These are phyloP conservation scores for Tanacetum coccineum DNA, from an alignment of 129 eudicot species.

Conservation along the genomic window DNA sequence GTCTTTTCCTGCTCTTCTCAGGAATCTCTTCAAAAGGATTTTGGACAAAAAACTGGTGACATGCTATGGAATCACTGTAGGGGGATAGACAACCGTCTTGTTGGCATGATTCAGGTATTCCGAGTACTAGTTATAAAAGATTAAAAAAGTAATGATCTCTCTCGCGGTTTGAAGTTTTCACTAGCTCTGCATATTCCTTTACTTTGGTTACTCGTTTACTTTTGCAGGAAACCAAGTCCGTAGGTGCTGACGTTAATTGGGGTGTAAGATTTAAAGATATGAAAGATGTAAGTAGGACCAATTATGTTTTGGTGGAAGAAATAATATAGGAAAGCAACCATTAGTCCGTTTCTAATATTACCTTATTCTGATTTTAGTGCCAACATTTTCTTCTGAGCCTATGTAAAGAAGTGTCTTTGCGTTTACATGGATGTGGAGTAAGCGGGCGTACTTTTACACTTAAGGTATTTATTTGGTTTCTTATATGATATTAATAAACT, in stretches of 20 bases:
- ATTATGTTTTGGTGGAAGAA: neutral
- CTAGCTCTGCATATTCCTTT: slow-evolving; percentile 4
- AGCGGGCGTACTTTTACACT: slow-evolving; percentile 76
- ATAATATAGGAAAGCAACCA: neutral
- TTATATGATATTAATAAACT: neutral
- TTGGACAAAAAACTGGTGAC: slow-evolving; percentile 90
- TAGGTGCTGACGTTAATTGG: slow-evolving; percentile 98
- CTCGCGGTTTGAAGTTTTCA: no score
- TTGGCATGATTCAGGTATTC: slow-evolving; percentile 83
- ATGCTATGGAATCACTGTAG: slow-evolving; percentile 89
- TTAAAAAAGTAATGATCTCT: neutral
- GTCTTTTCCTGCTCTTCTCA: slow-evolving; percentile 27
- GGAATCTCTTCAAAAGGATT: slow-evolving; percentile 93
- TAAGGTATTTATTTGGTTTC: slow-evolving; percentile 44
- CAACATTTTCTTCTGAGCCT: slow-evolving; percentile 55
- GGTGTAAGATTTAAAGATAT: slow-evolving; percentile 83
- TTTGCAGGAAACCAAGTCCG: slow-evolving; percentile 80
- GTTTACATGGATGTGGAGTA: slow-evolving; percentile 81
- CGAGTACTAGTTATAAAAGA: slow-evolving; percentile 7
- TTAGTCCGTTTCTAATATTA: neutral
- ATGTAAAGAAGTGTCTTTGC: slow-evolving; percentile 85
- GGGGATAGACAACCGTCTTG: slow-evolving; percentile 73
- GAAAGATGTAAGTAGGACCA: slow-evolving; percentile 42
- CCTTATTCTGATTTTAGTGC: slow-evolving; percentile 43
- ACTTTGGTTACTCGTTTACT: neutral